Base-by-base conservation (phyloP, 2,329 filamentous ascomycete species). In the Penicillium occitanis region DNA sequence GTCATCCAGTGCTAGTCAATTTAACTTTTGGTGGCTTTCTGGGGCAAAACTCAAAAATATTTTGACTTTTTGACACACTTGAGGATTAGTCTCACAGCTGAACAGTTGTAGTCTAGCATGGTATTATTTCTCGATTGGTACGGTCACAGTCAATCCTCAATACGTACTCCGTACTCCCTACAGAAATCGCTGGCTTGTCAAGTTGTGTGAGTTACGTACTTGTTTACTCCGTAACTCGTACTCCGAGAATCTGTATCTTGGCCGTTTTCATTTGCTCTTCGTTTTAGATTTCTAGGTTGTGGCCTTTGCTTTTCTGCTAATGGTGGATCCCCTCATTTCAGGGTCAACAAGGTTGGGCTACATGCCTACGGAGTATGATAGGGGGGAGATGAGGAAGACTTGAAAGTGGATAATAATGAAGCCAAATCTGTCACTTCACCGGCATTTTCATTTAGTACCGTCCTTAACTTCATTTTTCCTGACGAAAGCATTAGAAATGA, bases 261-360 rank as follows among this genome's bases (percentile, higher is more conserved):
- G 25, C 48, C 14, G 13, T 30, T 19, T 25, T 58, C 14, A 22
- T 30, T 14, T 40, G 30, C 10, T 13, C n/a, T 30, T 11, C 57
- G 8, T 60, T 60, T 60, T 19, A 33, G 37, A 44, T 33, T 58
- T 60, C 57, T 44, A 60, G 37, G 57, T 60, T 60, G 57, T 46
- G 57, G 57, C 37, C 57, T 60, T 46, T 60, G 57, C 57, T 53
- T 60, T 33, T 46, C 37, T 42, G 57, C 33, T 14, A 58, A 35
- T 42, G 57, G 50, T 53, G 14, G 28, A 44, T 30, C 57, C 22
- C 19, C 57, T 40, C 57, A 25, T 33, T 40, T 44, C 35, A 59
- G 57, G 57, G 57, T 59, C 57, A 42, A 25, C 57, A 59, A 59
- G 22, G 57, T 59, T 44, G 35, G 13, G 5, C 55, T 59, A 6